phyloP scores from a whole-genome alignment of 768 basidiomycete species.

The Antrodiella citrinella region DNA sequence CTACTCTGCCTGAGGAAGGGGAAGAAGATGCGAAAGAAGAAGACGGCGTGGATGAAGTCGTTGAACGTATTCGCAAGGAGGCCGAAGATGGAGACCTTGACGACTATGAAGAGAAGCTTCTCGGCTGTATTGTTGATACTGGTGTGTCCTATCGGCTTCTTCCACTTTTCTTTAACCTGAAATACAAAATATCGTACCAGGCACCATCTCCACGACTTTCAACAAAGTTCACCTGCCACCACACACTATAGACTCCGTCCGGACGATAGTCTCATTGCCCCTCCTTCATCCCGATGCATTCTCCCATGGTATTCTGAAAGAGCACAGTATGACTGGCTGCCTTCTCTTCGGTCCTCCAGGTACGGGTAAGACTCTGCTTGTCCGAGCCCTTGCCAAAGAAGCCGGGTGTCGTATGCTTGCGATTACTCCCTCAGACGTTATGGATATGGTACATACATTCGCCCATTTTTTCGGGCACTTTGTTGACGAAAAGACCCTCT shows the following conservation, averaged over 20 bases:
- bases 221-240: conserved; percentile 81
- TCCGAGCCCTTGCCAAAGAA: conserved; percentile 86
- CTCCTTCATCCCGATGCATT: conserved; percentile 84
- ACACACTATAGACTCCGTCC: conserved; percentile 85
- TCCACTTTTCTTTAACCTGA: conserved; percentile 1
- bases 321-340: conserved; percentile 87
- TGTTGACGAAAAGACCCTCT: neutral
- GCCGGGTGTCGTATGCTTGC: conserved; percentile 91
- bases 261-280: conserved; percentile 86
- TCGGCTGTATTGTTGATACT: conserved; percentile 83
- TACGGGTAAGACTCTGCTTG: conserved; percentile 85
- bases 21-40: conserved; percentile 28
- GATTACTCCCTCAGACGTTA: conserved; percentile 87
- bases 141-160: conserved; percentile 30
- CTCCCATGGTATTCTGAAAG: conserved; percentile 80
- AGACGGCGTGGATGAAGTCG: conserved; percentile 50
- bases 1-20: conserved; percentile 20
- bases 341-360: conserved; percentile 91
- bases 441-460: conserved; percentile 72
- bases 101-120: conserved; percentile 68
- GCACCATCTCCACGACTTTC: conserved; percentile 74
- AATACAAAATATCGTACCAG: neutral
- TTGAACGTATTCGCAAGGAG: conserved; percentile 71
- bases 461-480: neutral
- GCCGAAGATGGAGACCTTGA: conserved; percentile 69